phyloP scores from a whole-genome alignment of 192 early-diverging fungal genomes.

The Spizellomyces sp. region DNA sequence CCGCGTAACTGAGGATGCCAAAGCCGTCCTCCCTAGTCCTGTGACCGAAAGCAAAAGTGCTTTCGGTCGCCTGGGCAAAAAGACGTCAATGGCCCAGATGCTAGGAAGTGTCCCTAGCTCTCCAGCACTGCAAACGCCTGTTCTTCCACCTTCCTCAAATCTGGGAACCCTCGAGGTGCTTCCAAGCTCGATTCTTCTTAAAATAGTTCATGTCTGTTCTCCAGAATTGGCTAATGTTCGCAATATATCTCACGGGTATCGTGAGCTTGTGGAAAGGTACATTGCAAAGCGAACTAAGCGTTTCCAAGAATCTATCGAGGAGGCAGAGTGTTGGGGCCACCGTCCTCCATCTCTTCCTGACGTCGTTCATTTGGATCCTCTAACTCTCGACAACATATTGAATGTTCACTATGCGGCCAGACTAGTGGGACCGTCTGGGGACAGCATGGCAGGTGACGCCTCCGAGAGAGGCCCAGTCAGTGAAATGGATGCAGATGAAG shows the following conservation, averaged over 20 bases:
- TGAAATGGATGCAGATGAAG: slow-evolving; percentile 16
- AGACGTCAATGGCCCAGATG: background rate
- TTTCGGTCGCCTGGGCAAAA: slow-evolving; percentile 5
- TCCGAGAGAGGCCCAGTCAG: slow-evolving; percentile 17
- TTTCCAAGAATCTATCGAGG: slow-evolving; percentile 31
- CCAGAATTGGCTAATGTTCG: slow-evolving; percentile 20
- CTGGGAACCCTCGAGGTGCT: slow-evolving; percentile 22
- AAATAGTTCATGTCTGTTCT: slow-evolving; percentile 19
- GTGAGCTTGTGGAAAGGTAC: slow-evolving; percentile 22
- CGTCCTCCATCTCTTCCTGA: slow-evolving; percentile 28
- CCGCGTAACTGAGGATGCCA: background rate
- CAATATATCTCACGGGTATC: slow-evolving; percentile 21
- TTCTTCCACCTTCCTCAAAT: background rate
- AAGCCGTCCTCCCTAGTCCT: background rate
- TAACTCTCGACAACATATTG: slow-evolving; percentile 20
- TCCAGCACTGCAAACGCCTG: background rate
- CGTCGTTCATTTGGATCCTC: slow-evolving; percentile 26
- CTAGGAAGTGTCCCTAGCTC: background rate
- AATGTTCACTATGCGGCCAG: slow-evolving; percentile 14
- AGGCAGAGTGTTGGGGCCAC: slow-evolving; percentile 37
- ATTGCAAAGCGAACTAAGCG: slow-evolving; percentile 17
- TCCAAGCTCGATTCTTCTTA: slow-evolving; percentile 22
- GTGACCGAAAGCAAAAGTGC: background rate
- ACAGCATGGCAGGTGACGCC: slow-evolving; percentile 9
- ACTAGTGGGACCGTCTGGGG: slow-evolving; percentile 3